Percentiles rank a stretch among this genome's conserved stretches.
phyloP scores from a whole-genome alignment of 495 filamentous ascomycete species.

The Peziza echinospora region DNA sequence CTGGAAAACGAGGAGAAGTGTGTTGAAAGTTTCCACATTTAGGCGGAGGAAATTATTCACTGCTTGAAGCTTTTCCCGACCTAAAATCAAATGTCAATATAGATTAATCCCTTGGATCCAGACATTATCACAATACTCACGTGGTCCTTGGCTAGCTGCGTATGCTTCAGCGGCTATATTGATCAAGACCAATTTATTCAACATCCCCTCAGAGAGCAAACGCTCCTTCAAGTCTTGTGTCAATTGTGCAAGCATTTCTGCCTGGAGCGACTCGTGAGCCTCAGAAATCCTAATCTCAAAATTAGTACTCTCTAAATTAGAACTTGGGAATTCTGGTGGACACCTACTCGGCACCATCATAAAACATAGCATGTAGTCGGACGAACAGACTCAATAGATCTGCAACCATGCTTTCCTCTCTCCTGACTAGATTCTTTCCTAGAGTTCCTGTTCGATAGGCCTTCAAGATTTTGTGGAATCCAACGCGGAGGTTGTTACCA shows the following conservation, averaged over 20 bases:
- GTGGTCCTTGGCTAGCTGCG: conserved; percentile 29
- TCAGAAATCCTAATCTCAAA: conserved; percentile 28
- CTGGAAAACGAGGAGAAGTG: conserved; percentile 50
- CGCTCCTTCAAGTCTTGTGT: conserved; percentile 47
- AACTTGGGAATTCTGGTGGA: neutral
- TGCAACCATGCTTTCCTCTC: conserved; percentile 22
- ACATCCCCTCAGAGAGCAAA: conserved; percentile 35
- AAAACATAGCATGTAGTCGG: conserved; percentile 68
- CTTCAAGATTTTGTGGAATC: conserved; percentile 49
- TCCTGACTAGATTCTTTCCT: conserved; percentile 25
- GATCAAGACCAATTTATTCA: conserved; percentile 62
- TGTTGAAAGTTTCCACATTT: conserved; percentile 63
- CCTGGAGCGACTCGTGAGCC: conserved; percentile 54
- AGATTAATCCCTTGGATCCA: too few relatives aligned
- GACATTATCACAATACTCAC: too few relatives aligned
- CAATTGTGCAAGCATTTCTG: conserved; percentile 59
- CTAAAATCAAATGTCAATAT: too few relatives aligned
- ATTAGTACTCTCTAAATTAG: conserved; percentile 17
- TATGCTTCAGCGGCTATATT: conserved; percentile 69
- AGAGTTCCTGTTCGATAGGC: conserved; percentile 39
- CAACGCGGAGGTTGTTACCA: conserved; percentile 49
- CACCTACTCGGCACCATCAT: conserved; percentile 36
- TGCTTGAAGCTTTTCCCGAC: neutral
- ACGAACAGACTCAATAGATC: conserved; percentile 50
- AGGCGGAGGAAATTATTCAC: conserved; percentile 43